Evolutionary conservation across 2,329 filamentous ascomycete species (phyloP), one percentile per base, ranked within the genome.

Genomic region (Calycina herbarum): DNA sequence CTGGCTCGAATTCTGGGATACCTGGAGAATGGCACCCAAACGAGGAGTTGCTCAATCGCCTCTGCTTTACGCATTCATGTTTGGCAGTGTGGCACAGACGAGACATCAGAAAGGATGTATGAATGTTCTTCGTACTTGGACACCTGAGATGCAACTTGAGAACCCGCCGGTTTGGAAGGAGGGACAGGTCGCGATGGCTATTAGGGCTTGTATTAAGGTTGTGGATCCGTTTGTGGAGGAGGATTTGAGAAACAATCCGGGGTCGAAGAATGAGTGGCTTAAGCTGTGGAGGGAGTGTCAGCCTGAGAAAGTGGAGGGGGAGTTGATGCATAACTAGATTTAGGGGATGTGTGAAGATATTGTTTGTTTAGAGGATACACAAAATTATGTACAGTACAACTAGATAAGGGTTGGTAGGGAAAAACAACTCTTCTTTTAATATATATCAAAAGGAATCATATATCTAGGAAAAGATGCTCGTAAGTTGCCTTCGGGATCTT

Each of bases 111-210:
- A 65, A 59, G 75, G 78, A 67, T 87, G 80, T 74, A 80, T 76
- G 62, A 79, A 80, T 66, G 82, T 79, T 27, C 77, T 85, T 67
- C 82, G 81, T n/a, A 81, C 78, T 67, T 84, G 83, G 73, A 80
- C 85, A n/a, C 80, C 82, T 1, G 86, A 89, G 72, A 88, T 91
- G 85, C 68, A 79, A 20, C 75, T 77, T 58, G 88, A 91, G 73
- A 67, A 79, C 0, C 82, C 83, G 1, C 77, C 79, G 0, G 79
- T 91, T 17, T 62, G 69, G 29, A 77, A 83, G 0, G 68, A 78
- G 8, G 81, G 79, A 1, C 66, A 74, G 1, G 69, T 91, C 5
- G 80, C 80, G 59, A 66, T 77, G 1, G 77, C 82, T 1, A 71
- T 90, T n/a, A 79, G 82, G 72, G 76, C 78, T 0, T 90, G 87